Percentiles rank a stretch among this genome's conserved stretches.
These are phyloP conservation scores for Penicillium aurantiogriseum DNA, from an alignment of 2,329 filamentous ascomycete species.

Conservation along the genomic window DNA sequence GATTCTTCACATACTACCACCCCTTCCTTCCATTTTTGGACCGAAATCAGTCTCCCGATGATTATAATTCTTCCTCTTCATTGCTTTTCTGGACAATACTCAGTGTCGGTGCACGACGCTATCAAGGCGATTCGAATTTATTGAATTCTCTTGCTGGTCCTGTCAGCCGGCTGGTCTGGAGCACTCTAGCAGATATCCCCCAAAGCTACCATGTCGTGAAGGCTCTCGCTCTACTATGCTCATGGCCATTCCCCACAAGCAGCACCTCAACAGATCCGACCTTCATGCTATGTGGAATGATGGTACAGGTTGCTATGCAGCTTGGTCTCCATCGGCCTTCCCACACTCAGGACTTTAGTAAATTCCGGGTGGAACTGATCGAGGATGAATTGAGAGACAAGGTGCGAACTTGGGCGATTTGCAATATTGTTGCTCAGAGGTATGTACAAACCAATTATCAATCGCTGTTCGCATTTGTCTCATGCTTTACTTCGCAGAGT, in stretches of 20 bases:
- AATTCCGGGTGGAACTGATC: slow-evolving; percentile 53
- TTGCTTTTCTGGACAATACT: slow-evolving; percentile 69
- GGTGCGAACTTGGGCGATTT: slow-evolving; percentile 65
- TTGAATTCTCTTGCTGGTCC: slow-evolving; percentile 54
- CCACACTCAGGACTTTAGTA: slow-evolving; percentile 58
- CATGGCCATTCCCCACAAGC: slow-evolving; percentile 64
- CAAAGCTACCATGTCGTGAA: slow-evolving; percentile 66
- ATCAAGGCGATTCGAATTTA: slow-evolving; percentile 53
- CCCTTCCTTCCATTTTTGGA: slow-evolving; percentile 65
- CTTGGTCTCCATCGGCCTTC: slow-evolving; percentile 64
- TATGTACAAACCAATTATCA: slow-evolving; percentile 32
- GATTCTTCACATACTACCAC: slow-evolving; percentile 65
- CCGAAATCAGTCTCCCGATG: slow-evolving; percentile 52
- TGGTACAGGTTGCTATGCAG: slow-evolving; percentile 68
- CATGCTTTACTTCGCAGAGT: slow-evolving; percentile 45
- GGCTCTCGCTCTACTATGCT: slow-evolving; percentile 61
- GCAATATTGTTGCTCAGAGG: slow-evolving; percentile 67
- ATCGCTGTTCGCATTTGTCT: neutral
- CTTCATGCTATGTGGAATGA: slow-evolving; percentile 64
- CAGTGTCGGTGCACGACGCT: slow-evolving; percentile 61
- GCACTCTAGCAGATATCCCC: slow-evolving; percentile 59
- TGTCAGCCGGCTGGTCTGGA: slow-evolving; percentile 60
- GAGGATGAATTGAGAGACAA: slow-evolving; percentile 64
- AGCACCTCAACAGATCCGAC: slow-evolving; percentile 64
- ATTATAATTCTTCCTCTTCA: slow-evolving; percentile 59